Evolutionary conservation across 1,139 yeast species (phyloP), one percentile per base, ranked within the genome.

Genomic region (Blastobotrys proliferans): DNA sequence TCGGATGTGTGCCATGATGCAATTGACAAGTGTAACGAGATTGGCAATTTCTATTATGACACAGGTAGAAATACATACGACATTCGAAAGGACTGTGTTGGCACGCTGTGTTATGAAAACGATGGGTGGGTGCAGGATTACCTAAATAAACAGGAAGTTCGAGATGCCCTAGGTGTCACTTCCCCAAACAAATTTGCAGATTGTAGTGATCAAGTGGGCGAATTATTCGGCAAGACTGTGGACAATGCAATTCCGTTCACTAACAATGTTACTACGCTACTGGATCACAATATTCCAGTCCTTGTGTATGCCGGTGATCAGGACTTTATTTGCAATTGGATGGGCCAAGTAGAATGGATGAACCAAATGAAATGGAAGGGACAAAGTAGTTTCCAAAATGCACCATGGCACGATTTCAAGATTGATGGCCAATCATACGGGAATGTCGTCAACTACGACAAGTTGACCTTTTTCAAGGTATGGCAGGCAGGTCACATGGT

Each of bases 251-350:
- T 70, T 54, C 87, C 88, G 1, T 81, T 77, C 73, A 83, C 80
- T 46, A 73, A 71, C 25, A 77, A 70, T 50, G 77, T 83, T 13
- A 70, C 79, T 1, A 76, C 73, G 46, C 64, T 82, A 39, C 68
- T 83, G 21, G 44, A 81, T 35, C 60, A 69, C 43, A 77, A 74
- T 4, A 60, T 84, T 32, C 94, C 94, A 4, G 87, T 84, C 6
- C 72, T 85, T 59, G 72, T 85, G 48, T 86, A 85, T 58, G 94
- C 94, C 8, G 95, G 95, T 57, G 95, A 86, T 66, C 84, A 85
- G 66, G 95, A 86, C 63, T 85, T 77, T 62, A 84, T 86, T 53
- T 85, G 95, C 68, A 86, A 86, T 68, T 85, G 95, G 95, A 72
- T 85, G 54, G 95, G 95, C 49, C 83, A 83, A 66, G 74, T 74